phyloP scores from a whole-genome alignment of 805 yeast genomes.

The Priceomyces castillae region DNA sequence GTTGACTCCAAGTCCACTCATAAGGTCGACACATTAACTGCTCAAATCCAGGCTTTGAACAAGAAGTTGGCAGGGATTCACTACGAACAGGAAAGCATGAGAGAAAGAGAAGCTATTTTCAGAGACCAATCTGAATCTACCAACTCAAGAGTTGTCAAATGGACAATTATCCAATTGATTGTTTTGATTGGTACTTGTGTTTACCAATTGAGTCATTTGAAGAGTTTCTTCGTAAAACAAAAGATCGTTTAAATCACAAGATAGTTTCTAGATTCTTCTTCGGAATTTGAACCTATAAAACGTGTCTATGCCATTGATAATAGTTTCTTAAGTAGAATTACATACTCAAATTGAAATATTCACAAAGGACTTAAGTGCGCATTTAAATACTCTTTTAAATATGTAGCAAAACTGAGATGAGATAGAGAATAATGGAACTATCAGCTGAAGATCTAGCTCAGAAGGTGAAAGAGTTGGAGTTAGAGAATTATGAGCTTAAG shows the following conservation, averaged over 20 bases:
- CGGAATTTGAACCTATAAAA: too few species aligned
- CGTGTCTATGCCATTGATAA: too few species aligned
- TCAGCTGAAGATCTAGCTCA: conserved; percentile 20
- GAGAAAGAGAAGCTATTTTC: conserved; percentile 75
- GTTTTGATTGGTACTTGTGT: conserved; percentile 68
- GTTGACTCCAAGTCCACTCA: conserved; percentile 62
- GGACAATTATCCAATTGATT: conserved; percentile 71
- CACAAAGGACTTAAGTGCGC: not conserved
- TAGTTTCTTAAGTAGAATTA: too few species aligned
- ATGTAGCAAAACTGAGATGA: not conserved
- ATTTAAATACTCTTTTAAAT: not conserved
- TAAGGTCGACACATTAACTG: conserved; percentile 44
- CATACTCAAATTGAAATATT: not conserved
- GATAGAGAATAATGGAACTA: not conserved
- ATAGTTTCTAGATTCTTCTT: too few species aligned
- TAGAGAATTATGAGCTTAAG: conserved; percentile 15
- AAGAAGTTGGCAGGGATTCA: conserved; percentile 40
- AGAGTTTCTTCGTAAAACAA: conserved; percentile 81
- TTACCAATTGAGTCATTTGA: conserved; percentile 75
- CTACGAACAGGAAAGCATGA: conserved; percentile 48
- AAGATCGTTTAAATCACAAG: conserved; percentile 70
- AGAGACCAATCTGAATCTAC: conserved; percentile 76
- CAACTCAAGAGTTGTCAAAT: conserved; percentile 65
- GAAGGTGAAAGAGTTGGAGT: conserved; percentile 17
- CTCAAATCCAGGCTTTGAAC: conserved; percentile 36